A percentile compares a stretch with the other conserved stretches of the same genome.
These are phyloP conservation scores for Liquidambar formosana DNA, from an alignment of 164 flowering plant genomes.

Conservation along the genomic window DNA sequence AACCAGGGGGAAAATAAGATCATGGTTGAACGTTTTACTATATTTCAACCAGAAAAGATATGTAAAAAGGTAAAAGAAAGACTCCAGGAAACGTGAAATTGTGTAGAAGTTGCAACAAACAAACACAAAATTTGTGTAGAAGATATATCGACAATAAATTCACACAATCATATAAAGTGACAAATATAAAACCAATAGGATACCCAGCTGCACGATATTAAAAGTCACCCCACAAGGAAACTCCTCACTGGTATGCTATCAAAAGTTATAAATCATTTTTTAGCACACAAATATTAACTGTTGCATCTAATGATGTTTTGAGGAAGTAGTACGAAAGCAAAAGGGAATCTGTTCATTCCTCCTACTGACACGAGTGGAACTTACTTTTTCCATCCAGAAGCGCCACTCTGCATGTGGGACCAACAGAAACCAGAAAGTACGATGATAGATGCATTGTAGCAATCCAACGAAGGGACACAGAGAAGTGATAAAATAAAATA, in stretches of 20 bases:
- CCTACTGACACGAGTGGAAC: slow-evolving; percentile 38
- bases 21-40: neutral
- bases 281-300: slow-evolving; percentile 33
- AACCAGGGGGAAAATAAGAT: neutral
- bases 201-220: slow-evolving; percentile 18
- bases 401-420: slow-evolving; percentile 26
- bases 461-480: slow-evolving; percentile 12
- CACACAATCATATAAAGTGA: slow-evolving; percentile 15
- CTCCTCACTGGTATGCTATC: slow-evolving; percentile 27
- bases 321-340: slow-evolving; percentile 29
- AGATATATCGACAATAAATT: slow-evolving; percentile 3
- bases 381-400: slow-evolving; percentile 45
- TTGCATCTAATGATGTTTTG: slow-evolving; percentile 35
- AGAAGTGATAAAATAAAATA: slow-evolving; percentile 1
- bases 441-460: slow-evolving; percentile 21
- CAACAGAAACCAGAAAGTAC: slow-evolving; percentile 12
- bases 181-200: slow-evolving; percentile 17
- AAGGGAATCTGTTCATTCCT: slow-evolving; percentile 26
- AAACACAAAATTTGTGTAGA: neutral
- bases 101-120: neutral
- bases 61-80: neutral
- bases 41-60: neutral
- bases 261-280: slow-evolving; percentile 26
- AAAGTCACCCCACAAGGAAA: slow-evolving; percentile 21
- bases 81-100: neutral